Base-by-base conservation (phyloP, 2,329 filamentous ascomycete genomes). In the Aureobasidium sp. region DNA sequence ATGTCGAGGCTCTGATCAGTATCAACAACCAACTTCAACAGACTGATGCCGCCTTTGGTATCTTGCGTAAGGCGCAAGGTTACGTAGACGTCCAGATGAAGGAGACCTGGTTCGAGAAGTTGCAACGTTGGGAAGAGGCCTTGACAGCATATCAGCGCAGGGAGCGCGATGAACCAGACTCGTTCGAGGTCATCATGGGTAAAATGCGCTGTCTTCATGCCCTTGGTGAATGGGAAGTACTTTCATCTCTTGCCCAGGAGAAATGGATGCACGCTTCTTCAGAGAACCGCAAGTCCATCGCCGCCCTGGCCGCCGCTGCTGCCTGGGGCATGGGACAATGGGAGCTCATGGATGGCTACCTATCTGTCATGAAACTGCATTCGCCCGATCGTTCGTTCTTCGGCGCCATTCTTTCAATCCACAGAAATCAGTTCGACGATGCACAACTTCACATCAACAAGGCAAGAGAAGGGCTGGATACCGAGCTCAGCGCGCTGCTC, bases 11-110 rank as follows among this genome's bases (percentile, higher is more conserved):
- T 8, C 79, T 99, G 62, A 99, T 99, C 68, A 94, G 93, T 64
- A 99, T 99, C 78, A 99, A 99, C 76, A 99, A 99, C 71, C 93
- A 99, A 72, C 82, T 99, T 7, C 94, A 99, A 72, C 94, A 99
- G 73, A 96, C 94, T 81, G 94, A 99, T 74, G 95, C 94, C 33
- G 95, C 94, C 43, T 97, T 99, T 67, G 94, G 94, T 74, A 99
- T 99, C 63, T 80, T 99, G 61, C 86, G 94, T 54, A 96, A 96
- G 75, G 94, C 94, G 9, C 94, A 99, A 73, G 84, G 90, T 45
- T 99, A 97, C 73, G 89, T 90, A 67, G 94, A 99, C 69, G 95
- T 99, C 31, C 90, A 95, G 70, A 81, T 99, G 53, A 90, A 95
- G 62, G 94, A 99, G 75, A 96, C 92, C 0, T 99, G 94, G 94